These are phyloP conservation scores for Sutorius eximius DNA, from an alignment of 1,284 basidiomycete genomes.

Conservation along the genomic window DNA sequence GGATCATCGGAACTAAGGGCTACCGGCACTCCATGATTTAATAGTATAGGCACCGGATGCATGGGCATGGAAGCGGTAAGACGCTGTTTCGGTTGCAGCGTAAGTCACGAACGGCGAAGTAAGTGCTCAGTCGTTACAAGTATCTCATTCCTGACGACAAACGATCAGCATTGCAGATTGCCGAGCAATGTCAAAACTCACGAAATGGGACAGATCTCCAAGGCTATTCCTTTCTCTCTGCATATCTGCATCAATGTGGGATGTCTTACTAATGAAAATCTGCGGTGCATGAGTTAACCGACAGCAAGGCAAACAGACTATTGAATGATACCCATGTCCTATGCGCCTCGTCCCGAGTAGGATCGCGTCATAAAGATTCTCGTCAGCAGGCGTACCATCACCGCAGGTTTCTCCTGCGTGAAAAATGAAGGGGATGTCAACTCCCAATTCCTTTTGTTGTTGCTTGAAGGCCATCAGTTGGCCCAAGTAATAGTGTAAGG, in stretches of 20 bases:
- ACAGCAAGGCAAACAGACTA: background rate
- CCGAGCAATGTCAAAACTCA: constrained; percentile 36
- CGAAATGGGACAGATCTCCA: constrained; percentile 76
- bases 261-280: constrained; percentile 73
- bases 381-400: constrained; percentile 68
- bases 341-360: constrained; percentile 76
- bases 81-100: constrained; percentile 34
- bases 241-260: constrained; percentile 69
- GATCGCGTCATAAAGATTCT: constrained; percentile 78
- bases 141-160: constrained; percentile 57
- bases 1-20: constrained; percentile 75
- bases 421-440: constrained; percentile 77
- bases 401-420: constrained; percentile 80
- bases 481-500: constrained; percentile 65
- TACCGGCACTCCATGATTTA: constrained; percentile 71
- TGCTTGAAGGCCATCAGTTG: constrained; percentile 61
- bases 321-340: constrained; percentile 64
- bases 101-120: background rate
- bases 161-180: constrained; percentile 10
- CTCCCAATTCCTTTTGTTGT: constrained; percentile 53
- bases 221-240: constrained; percentile 58
- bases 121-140: constrained; percentile 43
- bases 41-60: constrained; percentile 65
- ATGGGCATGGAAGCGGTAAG: constrained; percentile 73
- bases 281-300: constrained; percentile 25